These are phyloP conservation scores for Plectosphaerella sp. DNA, from an alignment of 2,329 filamentous ascomycete genomes.

Conservation along the genomic window DNA sequence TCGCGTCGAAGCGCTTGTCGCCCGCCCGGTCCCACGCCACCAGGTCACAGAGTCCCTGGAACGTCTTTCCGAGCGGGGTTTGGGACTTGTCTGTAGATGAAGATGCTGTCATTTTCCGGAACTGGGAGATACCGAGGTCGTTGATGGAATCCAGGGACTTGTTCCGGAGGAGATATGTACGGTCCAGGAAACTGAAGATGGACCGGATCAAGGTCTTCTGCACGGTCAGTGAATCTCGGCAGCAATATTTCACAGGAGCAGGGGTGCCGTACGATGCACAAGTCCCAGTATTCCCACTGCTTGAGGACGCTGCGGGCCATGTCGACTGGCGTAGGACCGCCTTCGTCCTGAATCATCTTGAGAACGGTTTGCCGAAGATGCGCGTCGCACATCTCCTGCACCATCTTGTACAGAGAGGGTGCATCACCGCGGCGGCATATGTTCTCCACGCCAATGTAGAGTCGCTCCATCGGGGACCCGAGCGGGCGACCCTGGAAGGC, in stretches of 20 bases:
- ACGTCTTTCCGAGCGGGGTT: conserved; percentile 31
- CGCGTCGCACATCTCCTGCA: conserved; percentile 61
- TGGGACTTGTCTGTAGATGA: conserved; percentile 7
- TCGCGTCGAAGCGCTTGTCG: conserved; percentile 51
- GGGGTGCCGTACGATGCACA: conserved; percentile 58
- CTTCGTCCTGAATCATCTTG: conserved; percentile 40
- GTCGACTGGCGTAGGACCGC: conserved; percentile 53
- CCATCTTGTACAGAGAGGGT: conserved; percentile 58
- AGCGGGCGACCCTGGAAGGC: conserved; percentile 66
- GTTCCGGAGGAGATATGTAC: conserved; percentile 77
- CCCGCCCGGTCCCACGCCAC: conserved; percentile 66
- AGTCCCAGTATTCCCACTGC: conserved; percentile 74
- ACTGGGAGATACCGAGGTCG: conserved; percentile 74
- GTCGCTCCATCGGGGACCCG: conserved; percentile 73
- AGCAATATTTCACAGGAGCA: too few relatives aligned
- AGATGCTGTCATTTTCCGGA: conserved; percentile 50
- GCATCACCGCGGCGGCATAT: conserved; percentile 77
- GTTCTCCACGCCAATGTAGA: conserved; percentile 90
- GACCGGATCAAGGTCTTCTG: conserved; percentile 69
- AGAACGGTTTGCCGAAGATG: conserved; percentile 52
- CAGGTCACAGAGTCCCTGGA: conserved; percentile 67
- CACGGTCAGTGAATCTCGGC: conserved; percentile 2
- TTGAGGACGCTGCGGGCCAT: conserved; percentile 52
- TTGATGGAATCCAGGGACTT: conserved; percentile 69
- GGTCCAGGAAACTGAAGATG: conserved; percentile 91